Evolutionary conservation across 371 early-diverging fungal species (phyloP).

Genomic region (Saksenaea vasiformis): DNA sequence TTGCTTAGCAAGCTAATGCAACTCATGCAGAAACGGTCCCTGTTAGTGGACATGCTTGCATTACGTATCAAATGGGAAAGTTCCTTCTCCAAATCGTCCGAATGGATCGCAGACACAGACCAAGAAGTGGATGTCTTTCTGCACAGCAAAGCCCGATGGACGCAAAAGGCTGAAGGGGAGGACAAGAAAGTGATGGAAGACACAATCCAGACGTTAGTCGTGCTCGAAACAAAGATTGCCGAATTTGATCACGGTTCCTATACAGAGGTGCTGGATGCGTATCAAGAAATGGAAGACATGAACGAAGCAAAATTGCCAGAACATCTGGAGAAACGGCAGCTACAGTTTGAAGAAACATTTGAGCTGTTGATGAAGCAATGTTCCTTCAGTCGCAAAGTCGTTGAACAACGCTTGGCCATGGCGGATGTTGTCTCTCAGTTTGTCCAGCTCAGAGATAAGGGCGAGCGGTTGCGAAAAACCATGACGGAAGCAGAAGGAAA

Average conservation of each 20-base stretch:
- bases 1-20: conserved; percentile 40
- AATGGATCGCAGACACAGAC: conserved; percentile 42
- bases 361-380: conserved; percentile 47
- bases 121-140: conserved; percentile 38
- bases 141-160: conserved; percentile 35
- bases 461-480: conserved; percentile 33
- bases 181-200: conserved; percentile 22
- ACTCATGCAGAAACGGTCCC: conserved; percentile 29
- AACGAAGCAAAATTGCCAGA: conserved; percentile 32
- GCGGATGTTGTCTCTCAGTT: conserved; percentile 36
- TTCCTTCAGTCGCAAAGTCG: conserved; percentile 43
- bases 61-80: conserved; percentile 52
- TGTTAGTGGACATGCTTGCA: conserved; percentile 32
- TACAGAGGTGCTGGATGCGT: conserved; percentile 37
- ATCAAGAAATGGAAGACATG: conserved; percentile 50
- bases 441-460: conserved; percentile 31
- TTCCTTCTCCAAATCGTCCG: conserved; percentile 39
- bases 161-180: conserved; percentile 23
- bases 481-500: conserved; percentile 21
- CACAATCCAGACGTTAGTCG: conserved; percentile 34
- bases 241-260: conserved; percentile 44
- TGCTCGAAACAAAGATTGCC: conserved; percentile 37
- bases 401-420: conserved; percentile 47
- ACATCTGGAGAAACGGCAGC: conserved; percentile 44
- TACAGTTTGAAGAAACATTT: conserved; percentile 47